Base-by-base conservation (phyloP, 2,329 filamentous ascomycete species). In the Xylariaceae sp. region DNA sequence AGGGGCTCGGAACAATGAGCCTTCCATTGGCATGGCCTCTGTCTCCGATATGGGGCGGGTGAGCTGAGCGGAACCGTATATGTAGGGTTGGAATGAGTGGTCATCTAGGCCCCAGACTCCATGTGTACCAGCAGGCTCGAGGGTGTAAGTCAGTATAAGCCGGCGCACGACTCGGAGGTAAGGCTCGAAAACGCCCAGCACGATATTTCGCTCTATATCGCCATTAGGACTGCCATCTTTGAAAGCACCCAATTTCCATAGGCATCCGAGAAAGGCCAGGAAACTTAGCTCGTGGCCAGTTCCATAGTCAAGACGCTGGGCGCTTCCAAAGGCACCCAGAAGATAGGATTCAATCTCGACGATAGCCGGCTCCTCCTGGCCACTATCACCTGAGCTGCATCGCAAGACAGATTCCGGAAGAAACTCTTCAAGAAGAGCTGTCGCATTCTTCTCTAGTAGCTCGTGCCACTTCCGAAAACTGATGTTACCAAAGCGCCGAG, bases 91-190 rank as follows among this genome's bases (percentile, higher is more conserved):
- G 73, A 99, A 97, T 7, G 86, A 92, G 75, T 99, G 93, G 73
- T 99, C 94, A 72, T 99, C 94, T n/a, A 99, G 81, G 17, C 94
- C 94, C 94, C 94, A 99, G 17, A 99, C 94, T 2, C 94, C 94
- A 71, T 97, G 94, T 1, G 93, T 96, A 2, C 94, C 94, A 4
- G 94, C 94, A 3, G 94, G 94, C 71, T 99, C 94, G 17, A 99
- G 83, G 0, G 88, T 97, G 73, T 97, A 99, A 2, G 87, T 93
- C 54, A 90, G 79, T 67, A 99, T 97, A 8, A 99, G 80, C 48
- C 83, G 85, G 45, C 94, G 87, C 51, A 96, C 80, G 1, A 97
- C 86, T 37, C 62, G 62, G 35, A 84, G 88, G 68, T 80, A 94
- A 82, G 88, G 90, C 70, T 97, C 89, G 59, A 99, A 82, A 45